Conservation (phyloP, 2,329 filamentous ascomycete species). For the Calonectria hongkongensis region DNA sequence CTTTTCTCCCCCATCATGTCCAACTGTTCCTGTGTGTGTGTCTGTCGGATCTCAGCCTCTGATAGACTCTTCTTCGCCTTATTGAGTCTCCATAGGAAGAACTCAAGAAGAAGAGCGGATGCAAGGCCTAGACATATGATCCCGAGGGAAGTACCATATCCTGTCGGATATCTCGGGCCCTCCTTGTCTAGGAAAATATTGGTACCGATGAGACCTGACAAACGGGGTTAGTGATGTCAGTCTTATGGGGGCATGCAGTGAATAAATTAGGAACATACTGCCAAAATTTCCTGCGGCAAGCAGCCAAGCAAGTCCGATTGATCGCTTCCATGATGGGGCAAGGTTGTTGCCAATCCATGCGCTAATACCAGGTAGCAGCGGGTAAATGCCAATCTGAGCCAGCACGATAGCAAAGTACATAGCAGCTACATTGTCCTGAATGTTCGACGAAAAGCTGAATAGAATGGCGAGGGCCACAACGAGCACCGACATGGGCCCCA, state of each 20-base stretch:
- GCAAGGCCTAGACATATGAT: constrained; percentile 44
- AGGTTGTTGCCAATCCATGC: constrained; percentile 54
- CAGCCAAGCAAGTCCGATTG: constrained; percentile 52
- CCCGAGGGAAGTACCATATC: constrained; percentile 60
- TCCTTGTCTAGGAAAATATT: constrained; percentile 62
- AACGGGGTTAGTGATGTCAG: too few species aligned
- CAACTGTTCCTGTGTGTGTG: constrained; percentile 43
- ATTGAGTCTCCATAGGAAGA: constrained; percentile 42
- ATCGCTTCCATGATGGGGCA: constrained; percentile 49
- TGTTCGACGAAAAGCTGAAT: constrained; percentile 58
- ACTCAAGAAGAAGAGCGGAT: constrained; percentile 42
- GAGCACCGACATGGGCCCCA: constrained; percentile 55
- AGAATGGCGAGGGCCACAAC: constrained; percentile 59
- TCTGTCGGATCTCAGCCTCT: constrained; percentile 35
- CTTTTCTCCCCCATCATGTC: constrained; percentile 47
- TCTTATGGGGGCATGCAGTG: not conserved
- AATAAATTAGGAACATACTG: constrained; percentile 42
- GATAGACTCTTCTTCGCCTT: constrained; percentile 33
- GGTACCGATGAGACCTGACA: constrained; percentile 55
- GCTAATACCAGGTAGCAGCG: constrained; percentile 54
- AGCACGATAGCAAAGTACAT: constrained; percentile 43
- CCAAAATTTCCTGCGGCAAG: constrained; percentile 50
- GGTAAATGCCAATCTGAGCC: constrained; percentile 55
- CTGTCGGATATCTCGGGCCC: constrained; percentile 60
- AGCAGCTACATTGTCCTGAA: constrained; percentile 59